A percentile compares a stretch with the other conserved stretches of the same genome.
phyloP scores from a whole-genome alignment of 305 asterid genomes.

The Coffea humblotiana region DNA sequence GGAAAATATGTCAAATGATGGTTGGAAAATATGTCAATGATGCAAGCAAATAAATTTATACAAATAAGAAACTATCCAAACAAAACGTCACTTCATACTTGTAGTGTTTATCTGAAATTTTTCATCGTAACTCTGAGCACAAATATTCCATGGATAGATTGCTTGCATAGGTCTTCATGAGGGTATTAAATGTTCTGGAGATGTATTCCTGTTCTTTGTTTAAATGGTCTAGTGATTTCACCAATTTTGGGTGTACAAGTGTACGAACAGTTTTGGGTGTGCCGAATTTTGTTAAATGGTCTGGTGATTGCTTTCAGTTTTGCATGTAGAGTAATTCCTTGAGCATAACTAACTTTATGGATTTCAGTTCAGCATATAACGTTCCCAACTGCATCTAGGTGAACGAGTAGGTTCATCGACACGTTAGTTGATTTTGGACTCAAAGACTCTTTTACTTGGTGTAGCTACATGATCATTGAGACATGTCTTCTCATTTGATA shows the following conservation, averaged over 20 bases:
- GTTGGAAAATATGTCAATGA: no score
- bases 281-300: background rate
- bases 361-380: background rate
- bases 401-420: background rate
- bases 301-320: background rate
- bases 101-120: background rate
- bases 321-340: background rate
- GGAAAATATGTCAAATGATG: no score
- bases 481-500: constrained; percentile 4
- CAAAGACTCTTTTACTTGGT: background rate
- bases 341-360: background rate
- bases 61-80: no score
- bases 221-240: background rate
- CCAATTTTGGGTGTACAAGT: no score
- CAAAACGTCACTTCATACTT: background rate
- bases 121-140: background rate
- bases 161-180: background rate
- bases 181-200: background rate
- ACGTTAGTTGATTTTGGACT: background rate
- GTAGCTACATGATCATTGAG: background rate
- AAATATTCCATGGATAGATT: background rate
- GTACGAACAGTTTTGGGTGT: no score
- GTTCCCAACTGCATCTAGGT: background rate
- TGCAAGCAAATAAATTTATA: no score
- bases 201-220: background rate